Conservation (phyloP, 148 eudicot species). For the Salicornia ramosissima region DNA sequence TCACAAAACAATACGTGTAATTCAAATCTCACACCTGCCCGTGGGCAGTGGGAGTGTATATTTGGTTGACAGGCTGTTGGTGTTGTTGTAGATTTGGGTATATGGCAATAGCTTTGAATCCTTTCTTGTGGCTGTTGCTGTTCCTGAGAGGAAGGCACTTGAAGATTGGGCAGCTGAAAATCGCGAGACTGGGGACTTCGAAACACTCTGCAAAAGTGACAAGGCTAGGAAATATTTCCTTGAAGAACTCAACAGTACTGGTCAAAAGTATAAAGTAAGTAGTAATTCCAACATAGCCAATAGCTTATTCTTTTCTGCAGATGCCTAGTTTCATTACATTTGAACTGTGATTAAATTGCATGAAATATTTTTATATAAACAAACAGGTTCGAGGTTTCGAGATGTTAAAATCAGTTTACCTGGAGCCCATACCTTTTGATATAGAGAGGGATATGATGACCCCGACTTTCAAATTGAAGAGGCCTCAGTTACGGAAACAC, state of each 20-base stretch:
- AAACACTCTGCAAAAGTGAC: constrained; percentile 50
- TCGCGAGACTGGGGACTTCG: constrained; percentile 45
- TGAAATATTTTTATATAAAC: not conserved
- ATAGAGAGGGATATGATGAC: constrained; percentile 81
- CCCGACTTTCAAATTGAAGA: constrained; percentile 93
- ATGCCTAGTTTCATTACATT: too few relatives aligned
- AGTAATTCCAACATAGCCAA: constrained; percentile 16
- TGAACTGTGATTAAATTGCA: constrained; percentile 5
- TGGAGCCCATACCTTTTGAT: constrained; percentile 84
- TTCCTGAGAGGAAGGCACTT: constrained; percentile 73
- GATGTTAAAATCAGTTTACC: constrained; percentile 64
- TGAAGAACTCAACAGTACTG: constrained; percentile 76
- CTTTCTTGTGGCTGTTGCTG: constrained; percentile 84
- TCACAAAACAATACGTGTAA: not conserved
- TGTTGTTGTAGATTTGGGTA: constrained; percentile 67
- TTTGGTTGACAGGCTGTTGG: constrained; percentile 7
- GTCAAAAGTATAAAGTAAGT: constrained; percentile 58
- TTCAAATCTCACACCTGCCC: not conserved
- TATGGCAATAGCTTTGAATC: constrained; percentile 96
- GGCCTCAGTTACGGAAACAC: constrained; percentile 85
- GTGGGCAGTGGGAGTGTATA: not conserved
- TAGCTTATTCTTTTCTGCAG: constrained; percentile 4
- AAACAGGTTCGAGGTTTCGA: constrained; percentile 88
- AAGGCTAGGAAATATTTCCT: constrained; percentile 64
- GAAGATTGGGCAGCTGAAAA: constrained; percentile 77